Evolutionary conservation across 306 rosid species (phyloP), one percentile per base, ranked within the genome.

Genomic region (Cucumis melo): DNA sequence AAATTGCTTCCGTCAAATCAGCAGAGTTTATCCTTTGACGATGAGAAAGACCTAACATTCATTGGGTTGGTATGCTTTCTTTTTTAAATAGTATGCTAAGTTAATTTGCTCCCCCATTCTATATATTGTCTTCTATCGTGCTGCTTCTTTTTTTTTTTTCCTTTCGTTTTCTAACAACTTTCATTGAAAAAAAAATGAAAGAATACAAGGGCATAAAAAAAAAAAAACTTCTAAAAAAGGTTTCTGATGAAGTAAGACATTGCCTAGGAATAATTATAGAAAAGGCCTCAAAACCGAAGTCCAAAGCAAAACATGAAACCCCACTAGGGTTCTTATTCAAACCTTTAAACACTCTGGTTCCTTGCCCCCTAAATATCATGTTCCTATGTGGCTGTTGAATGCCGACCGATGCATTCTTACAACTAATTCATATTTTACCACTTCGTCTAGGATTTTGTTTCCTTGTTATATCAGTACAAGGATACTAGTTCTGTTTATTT

Each of bases 61-160:
- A 89, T 94, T 90, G 98, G 98, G 91, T 87, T 94, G 98, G 98
- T 93, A 93, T 88, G 98, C 96, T 86, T 84, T 86, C 88, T 87
- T 85, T 88, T 77, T 84, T 42, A 85, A 80, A 78, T 66, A 64
- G 68, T 62, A 82, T 73, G 24, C 70, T 53, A 78, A 23, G 48
- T 84, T 81, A 20, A 56, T 78, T 73, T 76, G 61, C 61, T 73
- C 32, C 80, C 51, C 81, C 29, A 13, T 54, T 75, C 59, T 71
- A 71, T 71, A 7, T 71, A 8, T 46, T 44, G 58, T 15, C 21
- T 71, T 68, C 50, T 48, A 48, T 74, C 15, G 2, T 2, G 74
- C 54, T 11, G 54, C 61, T 27, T n/a, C n/a, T n/a, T n/a, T n/a
- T n/a, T n/a, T 32, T 32, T 32, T 32, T 32, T 32, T 32, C 36